phyloP scores from a whole-genome alignment of 2,329 filamentous ascomycete genomes.

The Hypoxylon sp. region DNA sequence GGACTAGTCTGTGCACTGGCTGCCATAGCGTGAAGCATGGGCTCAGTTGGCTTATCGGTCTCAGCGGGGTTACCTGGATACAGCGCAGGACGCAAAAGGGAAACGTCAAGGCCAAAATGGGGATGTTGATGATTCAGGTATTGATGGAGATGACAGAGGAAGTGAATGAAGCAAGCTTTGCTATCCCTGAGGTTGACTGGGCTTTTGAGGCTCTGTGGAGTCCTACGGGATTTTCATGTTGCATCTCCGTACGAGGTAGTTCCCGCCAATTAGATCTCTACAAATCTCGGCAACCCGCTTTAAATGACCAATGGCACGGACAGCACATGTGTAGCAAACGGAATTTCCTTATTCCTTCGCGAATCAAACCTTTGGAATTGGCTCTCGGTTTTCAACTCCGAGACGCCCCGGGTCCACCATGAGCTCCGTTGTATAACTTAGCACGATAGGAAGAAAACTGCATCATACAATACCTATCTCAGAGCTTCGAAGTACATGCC shows the following conservation, averaged over 20 bases:
- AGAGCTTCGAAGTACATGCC: no score
- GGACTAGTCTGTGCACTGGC: background rate
- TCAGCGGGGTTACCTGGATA: background rate
- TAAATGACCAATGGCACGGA: background rate
- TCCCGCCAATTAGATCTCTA: background rate
- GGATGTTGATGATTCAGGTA: background rate
- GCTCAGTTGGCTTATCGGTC: background rate
- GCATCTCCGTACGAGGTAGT: background rate
- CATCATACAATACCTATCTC: no score
- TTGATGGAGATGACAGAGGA: background rate
- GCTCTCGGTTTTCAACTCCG: background rate
- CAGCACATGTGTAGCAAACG: background rate
- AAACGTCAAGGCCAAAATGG: background rate
- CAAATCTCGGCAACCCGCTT: no score
- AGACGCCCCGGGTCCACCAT: background rate
- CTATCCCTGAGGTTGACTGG: conserved; percentile 2
- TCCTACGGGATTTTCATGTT: background rate
- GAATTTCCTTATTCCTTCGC: background rate
- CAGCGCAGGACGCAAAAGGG: background rate
- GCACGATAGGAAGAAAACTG: no score
- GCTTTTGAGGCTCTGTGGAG: conserved; percentile 5
- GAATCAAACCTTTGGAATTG: no score
- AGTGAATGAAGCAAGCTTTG: conserved; percentile 1
- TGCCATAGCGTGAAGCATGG: conserved; percentile 3
- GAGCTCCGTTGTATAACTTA: background rate